A percentile compares a stretch with the other conserved stretches of the same genome.
phyloP scores from a whole-genome alignment of 805 yeast genomes.

The Yueomyces sinensis region DNA sequence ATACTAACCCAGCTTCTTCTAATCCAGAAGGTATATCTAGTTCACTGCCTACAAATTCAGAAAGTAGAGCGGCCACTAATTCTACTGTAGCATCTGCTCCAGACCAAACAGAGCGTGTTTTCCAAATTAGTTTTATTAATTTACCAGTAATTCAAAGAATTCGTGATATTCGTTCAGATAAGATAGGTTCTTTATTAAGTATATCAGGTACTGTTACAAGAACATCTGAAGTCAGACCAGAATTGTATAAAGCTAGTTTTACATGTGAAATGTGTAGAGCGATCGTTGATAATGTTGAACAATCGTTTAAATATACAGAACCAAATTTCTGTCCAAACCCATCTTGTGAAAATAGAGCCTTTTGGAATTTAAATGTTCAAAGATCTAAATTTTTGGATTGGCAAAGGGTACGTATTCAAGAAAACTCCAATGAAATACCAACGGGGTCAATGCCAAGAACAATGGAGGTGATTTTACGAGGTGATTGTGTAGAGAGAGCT shows the following conservation, averaged over 20 bases:
- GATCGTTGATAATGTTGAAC: constrained; percentile 79
- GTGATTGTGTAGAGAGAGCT: constrained; percentile 89
- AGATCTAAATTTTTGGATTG: constrained; percentile 88
- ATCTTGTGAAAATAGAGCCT: constrained; percentile 71
- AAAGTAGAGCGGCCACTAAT: constrained; percentile 20
- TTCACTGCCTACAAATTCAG: constrained; percentile 6
- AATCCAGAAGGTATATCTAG: constrained; percentile 3
- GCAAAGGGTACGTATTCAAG: constrained; percentile 94
- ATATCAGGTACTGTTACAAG: constrained; percentile 93
- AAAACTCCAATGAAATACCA: constrained; percentile 91
- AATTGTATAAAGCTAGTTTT: constrained; percentile 73
- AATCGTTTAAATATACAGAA: constrained; percentile 84
- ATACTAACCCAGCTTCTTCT: constrained; percentile 1
- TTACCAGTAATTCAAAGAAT: constrained; percentile 72
- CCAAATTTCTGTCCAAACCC: constrained; percentile 87
- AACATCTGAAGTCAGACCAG: constrained; percentile 94
- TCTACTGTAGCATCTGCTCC: constrained; percentile 31
- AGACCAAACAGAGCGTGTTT: constrained; percentile 53
- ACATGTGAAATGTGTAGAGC: constrained; percentile 84
- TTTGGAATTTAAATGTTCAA: constrained; percentile 73
- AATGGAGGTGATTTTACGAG: constrained; percentile 80
- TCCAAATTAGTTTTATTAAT: constrained; percentile 82
- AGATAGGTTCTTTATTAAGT: constrained; percentile 70
- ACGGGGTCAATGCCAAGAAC: constrained; percentile 99
- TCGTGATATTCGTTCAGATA: constrained; percentile 81